phyloP scores from a whole-genome alignment of 345 rosid genomes.

The Carallia brachiata region DNA sequence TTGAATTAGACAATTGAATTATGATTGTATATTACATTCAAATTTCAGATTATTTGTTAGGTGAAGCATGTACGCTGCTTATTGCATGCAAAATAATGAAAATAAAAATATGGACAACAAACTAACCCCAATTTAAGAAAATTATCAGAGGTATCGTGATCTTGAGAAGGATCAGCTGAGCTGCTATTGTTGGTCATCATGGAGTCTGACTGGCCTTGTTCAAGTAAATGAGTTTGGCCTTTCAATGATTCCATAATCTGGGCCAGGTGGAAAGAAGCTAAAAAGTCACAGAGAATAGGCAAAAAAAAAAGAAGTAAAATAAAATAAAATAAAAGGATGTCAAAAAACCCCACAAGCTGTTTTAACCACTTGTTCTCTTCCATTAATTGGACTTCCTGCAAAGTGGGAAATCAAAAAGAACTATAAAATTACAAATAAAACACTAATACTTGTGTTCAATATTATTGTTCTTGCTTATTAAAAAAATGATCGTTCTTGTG shows the following conservation, averaged over 20 bases:
- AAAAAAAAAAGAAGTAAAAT: neutral
- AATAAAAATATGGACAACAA: neutral
- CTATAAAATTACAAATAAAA: neutral
- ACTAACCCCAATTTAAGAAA: slow-evolving; percentile 39
- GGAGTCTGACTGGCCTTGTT: slow-evolving; percentile 21
- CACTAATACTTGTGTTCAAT: neutral
- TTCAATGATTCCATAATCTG: slow-evolving; percentile 5
- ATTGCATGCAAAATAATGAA: too few species aligned
- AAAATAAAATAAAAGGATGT: neutral
- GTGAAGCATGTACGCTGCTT: too few species aligned
- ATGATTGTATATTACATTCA: too few species aligned
- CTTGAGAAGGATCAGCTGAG: slow-evolving; percentile 21
- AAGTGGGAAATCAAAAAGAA: neutral
- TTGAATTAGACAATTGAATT: too few species aligned
- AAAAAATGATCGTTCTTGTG: too few species aligned
- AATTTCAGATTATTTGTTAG: too few species aligned
- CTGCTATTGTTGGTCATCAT: slow-evolving; percentile 10
- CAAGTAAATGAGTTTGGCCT: neutral
- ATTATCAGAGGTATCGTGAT: slow-evolving; percentile 8
- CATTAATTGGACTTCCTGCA: slow-evolving; percentile 29
- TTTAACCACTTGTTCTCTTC: slow-evolving; percentile 35
- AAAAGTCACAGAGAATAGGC: neutral
- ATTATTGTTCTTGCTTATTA: neutral
- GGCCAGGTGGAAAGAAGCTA: neutral
- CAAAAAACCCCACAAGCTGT: slow-evolving; percentile 18